phyloP scores from a whole-genome alignment of 169 alveolate species.

The Cryptosporidium bovis region DNA sequence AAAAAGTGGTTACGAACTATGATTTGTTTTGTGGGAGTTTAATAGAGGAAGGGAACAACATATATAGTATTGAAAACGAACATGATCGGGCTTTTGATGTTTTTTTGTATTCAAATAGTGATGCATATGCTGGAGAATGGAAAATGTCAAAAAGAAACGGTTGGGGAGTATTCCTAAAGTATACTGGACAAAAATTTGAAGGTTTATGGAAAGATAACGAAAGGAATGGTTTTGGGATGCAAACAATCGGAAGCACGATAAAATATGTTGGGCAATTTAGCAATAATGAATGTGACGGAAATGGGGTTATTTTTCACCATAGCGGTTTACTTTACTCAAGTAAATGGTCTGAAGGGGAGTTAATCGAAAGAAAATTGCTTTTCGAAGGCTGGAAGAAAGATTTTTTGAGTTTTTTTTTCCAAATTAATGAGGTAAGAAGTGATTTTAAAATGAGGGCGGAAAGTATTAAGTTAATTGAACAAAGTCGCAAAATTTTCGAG shows the following conservation, averaged over 20 bases:
- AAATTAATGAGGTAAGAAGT: background rate
- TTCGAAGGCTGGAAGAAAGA: constrained; percentile 70
- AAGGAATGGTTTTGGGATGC: constrained; percentile 78
- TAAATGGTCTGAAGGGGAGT: constrained; percentile 75
- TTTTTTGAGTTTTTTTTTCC: background rate
- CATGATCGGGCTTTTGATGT: constrained; percentile 28
- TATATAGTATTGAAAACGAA: background rate
- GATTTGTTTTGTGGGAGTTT: too few relatives aligned
- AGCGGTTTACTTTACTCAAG: constrained; percentile 79
- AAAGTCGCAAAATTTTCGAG: background rate
- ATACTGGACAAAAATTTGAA: constrained; percentile 80
- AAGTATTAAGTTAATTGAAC: background rate
- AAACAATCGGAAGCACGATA: constrained; percentile 75
- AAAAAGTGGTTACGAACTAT: background rate
- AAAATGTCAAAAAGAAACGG: constrained; percentile 76
- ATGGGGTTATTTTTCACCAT: constrained; percentile 78
- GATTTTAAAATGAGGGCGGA: background rate
- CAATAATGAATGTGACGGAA: constrained; percentile 74
- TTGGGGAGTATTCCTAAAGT: constrained; percentile 79
- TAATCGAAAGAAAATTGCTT: constrained; percentile 74
- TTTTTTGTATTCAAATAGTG: constrained; percentile 71
- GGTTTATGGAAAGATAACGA: constrained; percentile 78
- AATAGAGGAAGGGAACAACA: background rate
- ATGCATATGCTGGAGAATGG: constrained; percentile 77
- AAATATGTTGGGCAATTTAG: constrained; percentile 76